Evolutionary conservation across 2,329 filamentous ascomycete genomes (phyloP).

Genomic region (Endoconidiophora laricicola): DNA sequence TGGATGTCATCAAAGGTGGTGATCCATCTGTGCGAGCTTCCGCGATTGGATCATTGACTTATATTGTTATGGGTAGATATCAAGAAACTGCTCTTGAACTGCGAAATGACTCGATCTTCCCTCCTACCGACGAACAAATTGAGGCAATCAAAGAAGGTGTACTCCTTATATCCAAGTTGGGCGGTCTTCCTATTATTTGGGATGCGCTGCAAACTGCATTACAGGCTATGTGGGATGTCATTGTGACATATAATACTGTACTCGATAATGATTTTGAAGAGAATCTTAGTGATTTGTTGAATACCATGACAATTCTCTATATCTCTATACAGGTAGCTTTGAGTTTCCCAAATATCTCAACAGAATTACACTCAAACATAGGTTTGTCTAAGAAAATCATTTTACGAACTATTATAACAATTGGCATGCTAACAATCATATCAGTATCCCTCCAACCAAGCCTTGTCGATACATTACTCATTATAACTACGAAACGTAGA

Average conservation of each 20-base stretch:
- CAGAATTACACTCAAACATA: slow-evolving; percentile 30
- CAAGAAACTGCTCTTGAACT: slow-evolving; percentile 43
- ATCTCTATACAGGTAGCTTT: slow-evolving; percentile 40
- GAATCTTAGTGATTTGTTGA: slow-evolving; percentile 42
- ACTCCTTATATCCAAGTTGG: slow-evolving; percentile 32
- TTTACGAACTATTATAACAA: neutral
- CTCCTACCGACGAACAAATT: slow-evolving; percentile 40
- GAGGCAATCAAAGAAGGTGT: slow-evolving; percentile 40
- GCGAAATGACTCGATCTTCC: slow-evolving; percentile 26
- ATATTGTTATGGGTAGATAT: slow-evolving; percentile 55
- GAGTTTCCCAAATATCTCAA: slow-evolving; percentile 33
- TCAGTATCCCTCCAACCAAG: slow-evolving; percentile 45
- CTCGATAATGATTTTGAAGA: slow-evolving; percentile 23
- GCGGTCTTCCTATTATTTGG: slow-evolving; percentile 23
- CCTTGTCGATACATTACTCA: slow-evolving; percentile 55
- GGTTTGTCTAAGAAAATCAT: slow-evolving; percentile 23
- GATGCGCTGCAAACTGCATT: slow-evolving; percentile 35
- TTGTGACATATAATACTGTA: slow-evolving; percentile 6
- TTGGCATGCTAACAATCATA: slow-evolving; percentile 14
- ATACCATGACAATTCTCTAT: slow-evolving; percentile 47
- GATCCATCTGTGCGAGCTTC: slow-evolving; percentile 33
- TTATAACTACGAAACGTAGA: slow-evolving; percentile 48
- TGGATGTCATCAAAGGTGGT: slow-evolving; percentile 25
- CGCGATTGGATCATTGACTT: slow-evolving; percentile 40
- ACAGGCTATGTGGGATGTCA: slow-evolving; percentile 30